A percentile compares a stretch with the other conserved stretches of the same genome.
These are phyloP conservation scores for Cladorrhinum sp. DNA, from an alignment of 2,329 filamentous ascomycete genomes.

Conservation along the genomic window DNA sequence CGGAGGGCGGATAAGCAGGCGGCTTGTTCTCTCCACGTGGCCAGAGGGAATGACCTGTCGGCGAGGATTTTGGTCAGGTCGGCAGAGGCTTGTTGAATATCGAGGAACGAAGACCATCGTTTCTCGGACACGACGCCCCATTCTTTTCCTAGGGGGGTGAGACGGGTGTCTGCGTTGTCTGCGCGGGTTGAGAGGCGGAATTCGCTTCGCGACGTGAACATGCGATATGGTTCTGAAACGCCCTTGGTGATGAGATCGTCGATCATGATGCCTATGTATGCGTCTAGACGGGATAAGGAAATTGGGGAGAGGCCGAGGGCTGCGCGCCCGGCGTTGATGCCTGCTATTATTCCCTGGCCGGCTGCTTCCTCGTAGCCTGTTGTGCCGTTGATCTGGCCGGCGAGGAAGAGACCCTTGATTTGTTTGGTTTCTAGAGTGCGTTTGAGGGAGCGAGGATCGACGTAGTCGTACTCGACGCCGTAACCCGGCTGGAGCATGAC, in stretches of 20 bases:
- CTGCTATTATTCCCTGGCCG: slow-evolving; percentile 86
- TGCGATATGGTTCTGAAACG: slow-evolving; percentile 93
- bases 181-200: slow-evolving; percentile 89
- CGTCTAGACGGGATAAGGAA: slow-evolving; percentile 74
- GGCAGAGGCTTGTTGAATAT: slow-evolving; percentile 64
- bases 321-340: slow-evolving; percentile 87
- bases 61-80: slow-evolving; percentile 62
- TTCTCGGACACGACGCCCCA: slow-evolving; percentile 75
- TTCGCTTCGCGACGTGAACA: slow-evolving; percentile 96
- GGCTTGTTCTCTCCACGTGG: slow-evolving; percentile 61
- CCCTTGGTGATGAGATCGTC: slow-evolving; percentile 97
- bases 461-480: slow-evolving; percentile 97
- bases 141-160: slow-evolving; percentile 73
- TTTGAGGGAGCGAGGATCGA: slow-evolving; percentile 84
- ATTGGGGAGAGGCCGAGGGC: slow-evolving; percentile 64
- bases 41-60: slow-evolving; percentile 54
- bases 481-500: slow-evolving; percentile 94
- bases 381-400: slow-evolving; percentile 96
- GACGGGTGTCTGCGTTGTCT: slow-evolving; percentile 87
- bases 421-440: slow-evolving; percentile 92
- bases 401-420: slow-evolving; percentile 83
- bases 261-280: slow-evolving; percentile 98
- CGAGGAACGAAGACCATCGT: slow-evolving; percentile 70
- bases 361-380: slow-evolving; percentile 98
- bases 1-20: slow-evolving; percentile 58